Conservation (phyloP, 768 basidiomycete species). For the Leccinum obscurum region DNA sequence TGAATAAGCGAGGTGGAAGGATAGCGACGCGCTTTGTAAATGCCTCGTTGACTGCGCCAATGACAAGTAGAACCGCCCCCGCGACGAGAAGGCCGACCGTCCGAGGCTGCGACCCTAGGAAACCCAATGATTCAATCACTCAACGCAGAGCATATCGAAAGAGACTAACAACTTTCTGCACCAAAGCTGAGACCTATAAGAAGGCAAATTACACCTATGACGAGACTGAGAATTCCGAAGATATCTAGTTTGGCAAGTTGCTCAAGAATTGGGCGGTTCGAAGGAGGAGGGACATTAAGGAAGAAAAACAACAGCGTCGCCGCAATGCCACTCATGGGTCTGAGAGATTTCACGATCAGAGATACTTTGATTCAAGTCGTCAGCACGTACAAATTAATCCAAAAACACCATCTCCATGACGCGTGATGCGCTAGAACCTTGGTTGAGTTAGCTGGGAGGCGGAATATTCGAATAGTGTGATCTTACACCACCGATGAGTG, state of each 20-base stretch:
- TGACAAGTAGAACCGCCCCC: conserved; percentile 51
- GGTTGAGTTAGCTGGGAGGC: not conserved
- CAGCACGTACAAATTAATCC: not conserved
- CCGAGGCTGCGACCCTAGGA: conserved; percentile 51
- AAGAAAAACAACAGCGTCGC: conserved; percentile 63
- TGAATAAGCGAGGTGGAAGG: conserved; percentile 72
- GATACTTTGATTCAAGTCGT: not conserved
- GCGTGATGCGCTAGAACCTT: conserved; percentile 72
- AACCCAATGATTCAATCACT: not conserved
- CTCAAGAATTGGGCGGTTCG: conserved; percentile 53
- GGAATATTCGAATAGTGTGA: not conserved
- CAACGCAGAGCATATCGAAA: not conserved
- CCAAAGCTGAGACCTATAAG: conserved; percentile 73
- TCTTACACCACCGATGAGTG: conserved; percentile 79
- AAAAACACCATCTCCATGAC: conserved; percentile 84
- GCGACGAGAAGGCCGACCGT: conserved; percentile 59
- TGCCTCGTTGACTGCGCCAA: conserved; percentile 55
- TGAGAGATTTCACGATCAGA: conserved; percentile 23
- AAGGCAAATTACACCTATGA: conserved; percentile 63
- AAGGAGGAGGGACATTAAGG: conserved; percentile 72
- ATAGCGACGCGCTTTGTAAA: conserved; percentile 67
- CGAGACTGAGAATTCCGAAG: conserved; percentile 58
- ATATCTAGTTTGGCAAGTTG: conserved; percentile 71
- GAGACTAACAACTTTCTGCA: conserved; percentile 59
- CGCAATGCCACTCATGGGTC: conserved; percentile 71